A percentile compares a stretch with the other conserved stretches of the same genome.
These are phyloP conservation scores for Barnettozyma botsteinii DNA, from an alignment of 805 yeast species.

Conservation along the genomic window DNA sequence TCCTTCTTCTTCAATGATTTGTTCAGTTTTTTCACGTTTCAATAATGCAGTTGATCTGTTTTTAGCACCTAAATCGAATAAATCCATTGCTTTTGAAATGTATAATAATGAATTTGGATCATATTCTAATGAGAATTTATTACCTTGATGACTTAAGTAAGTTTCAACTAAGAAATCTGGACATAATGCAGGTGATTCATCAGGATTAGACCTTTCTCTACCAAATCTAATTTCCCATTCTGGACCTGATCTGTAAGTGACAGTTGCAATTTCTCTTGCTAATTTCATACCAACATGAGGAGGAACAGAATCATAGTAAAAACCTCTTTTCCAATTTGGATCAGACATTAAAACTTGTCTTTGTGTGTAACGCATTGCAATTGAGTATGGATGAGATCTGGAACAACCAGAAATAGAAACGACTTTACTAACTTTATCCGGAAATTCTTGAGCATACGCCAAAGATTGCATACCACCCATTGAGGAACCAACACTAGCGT, in stretches of 20 bases:
- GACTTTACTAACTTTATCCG: slow-evolving; percentile 65
- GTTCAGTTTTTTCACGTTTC: slow-evolving; percentile 36
- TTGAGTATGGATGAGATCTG: slow-evolving; percentile 87
- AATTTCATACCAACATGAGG: slow-evolving; percentile 95
- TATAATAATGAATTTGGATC: slow-evolving; percentile 87
- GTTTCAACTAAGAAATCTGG: slow-evolving; percentile 93
- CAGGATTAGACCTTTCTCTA: slow-evolving; percentile 76
- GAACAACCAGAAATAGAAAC: slow-evolving; percentile 90
- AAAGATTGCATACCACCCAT: slow-evolving; percentile 99
- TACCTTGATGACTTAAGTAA: slow-evolving; percentile 91
- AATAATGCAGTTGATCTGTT: slow-evolving; percentile 40
- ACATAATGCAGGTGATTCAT: slow-evolving; percentile 77
- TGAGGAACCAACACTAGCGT: slow-evolving; percentile 83
- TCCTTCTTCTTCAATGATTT: slow-evolving; percentile 25
- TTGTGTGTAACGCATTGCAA: slow-evolving; percentile 90
- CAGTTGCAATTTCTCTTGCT: slow-evolving; percentile 90
- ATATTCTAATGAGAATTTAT: slow-evolving; percentile 84
- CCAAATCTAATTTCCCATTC: slow-evolving; percentile 96
- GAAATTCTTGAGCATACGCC: slow-evolving; percentile 81
- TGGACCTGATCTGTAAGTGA: slow-evolving; percentile 92
- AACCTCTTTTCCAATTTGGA: slow-evolving; percentile 91
- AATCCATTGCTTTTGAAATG: slow-evolving; percentile 90
- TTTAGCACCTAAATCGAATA: slow-evolving; percentile 67
- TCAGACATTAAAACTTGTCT: slow-evolving; percentile 92
- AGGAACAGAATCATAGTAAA: slow-evolving; percentile 71